phyloP scores from a whole-genome alignment of 192 early-diverging fungal genomes.

The Coemansia sp. region DNA sequence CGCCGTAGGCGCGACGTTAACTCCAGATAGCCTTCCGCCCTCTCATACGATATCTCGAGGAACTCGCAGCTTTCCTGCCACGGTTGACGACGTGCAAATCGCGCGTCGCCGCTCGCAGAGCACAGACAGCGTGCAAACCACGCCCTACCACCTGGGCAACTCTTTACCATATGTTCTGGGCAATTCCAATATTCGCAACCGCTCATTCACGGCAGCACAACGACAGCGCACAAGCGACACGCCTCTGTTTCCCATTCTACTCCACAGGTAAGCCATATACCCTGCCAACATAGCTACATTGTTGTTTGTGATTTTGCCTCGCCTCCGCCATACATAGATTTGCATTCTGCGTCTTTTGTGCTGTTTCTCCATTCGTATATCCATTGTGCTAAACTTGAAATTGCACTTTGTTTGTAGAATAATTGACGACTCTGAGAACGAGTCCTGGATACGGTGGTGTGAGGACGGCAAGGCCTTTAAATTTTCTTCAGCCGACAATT shows the following conservation, averaged over 20 bases:
- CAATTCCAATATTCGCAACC: slow-evolving; percentile 52
- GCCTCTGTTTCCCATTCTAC: slow-evolving; percentile 50
- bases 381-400: neutral
- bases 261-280: slow-evolving; percentile 19
- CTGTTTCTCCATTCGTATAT: neutral
- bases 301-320: neutral
- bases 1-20: slow-evolving; percentile 15
- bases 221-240: slow-evolving; percentile 54
- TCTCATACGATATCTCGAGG: slow-evolving; percentile 14
- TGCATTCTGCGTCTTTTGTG: neutral
- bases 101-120: slow-evolving; percentile 48
- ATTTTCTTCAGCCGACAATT: slow-evolving; percentile 49
- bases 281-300: neutral
- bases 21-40: slow-evolving; percentile 33
- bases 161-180: slow-evolving; percentile 42
- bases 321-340: neutral
- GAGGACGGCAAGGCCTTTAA: slow-evolving; percentile 52
- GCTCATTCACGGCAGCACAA: slow-evolving; percentile 39
- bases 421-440: slow-evolving; percentile 45
- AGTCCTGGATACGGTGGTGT: slow-evolving; percentile 52
- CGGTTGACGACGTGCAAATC: slow-evolving; percentile 33
- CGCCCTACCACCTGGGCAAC: slow-evolving; percentile 6
- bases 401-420: slow-evolving; percentile 10
- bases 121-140: slow-evolving; percentile 32
- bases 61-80: slow-evolving; percentile 45